phyloP scores from a whole-genome alignment of 2,329 filamentous ascomycete species.

The Neofusicoccum sp. region DNA sequence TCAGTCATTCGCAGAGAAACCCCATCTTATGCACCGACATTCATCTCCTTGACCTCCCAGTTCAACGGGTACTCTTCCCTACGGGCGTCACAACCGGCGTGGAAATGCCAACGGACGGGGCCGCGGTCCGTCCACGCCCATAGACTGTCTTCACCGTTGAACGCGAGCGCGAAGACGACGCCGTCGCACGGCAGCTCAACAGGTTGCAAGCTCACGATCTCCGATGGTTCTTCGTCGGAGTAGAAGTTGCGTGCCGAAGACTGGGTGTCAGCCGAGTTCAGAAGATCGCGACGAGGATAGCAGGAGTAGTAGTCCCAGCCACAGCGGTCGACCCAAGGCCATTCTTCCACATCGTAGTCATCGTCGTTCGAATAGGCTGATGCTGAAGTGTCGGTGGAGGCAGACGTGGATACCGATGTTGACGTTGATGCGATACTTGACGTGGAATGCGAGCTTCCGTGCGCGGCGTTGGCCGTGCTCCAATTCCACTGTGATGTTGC shows the following conservation, averaged over 20 bases:
- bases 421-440: not conserved
- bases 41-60: slow-evolving; percentile 3
- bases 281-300: slow-evolving; percentile 20
- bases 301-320: slow-evolving; percentile 16
- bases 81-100: not conserved
- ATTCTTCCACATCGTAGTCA: not conserved
- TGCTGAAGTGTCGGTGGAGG: not conserved
- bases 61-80: not conserved
- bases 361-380: not conserved
- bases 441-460: not conserved
- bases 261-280: not conserved
- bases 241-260: not conserved
- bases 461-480: not conserved
- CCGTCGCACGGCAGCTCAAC: slow-evolving; percentile 21
- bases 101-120: slow-evolving; percentile 23
- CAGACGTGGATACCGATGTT: not conserved
- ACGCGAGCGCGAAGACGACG: slow-evolving; percentile 23
- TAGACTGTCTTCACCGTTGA: slow-evolving; percentile 23
- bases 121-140: slow-evolving; percentile 27
- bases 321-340: slow-evolving; percentile 1
- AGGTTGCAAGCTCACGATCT: slow-evolving; percentile 24
- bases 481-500: not conserved
- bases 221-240: not conserved
- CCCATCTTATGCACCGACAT: not conserved
- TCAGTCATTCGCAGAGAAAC: no score